Evolutionary conservation across 2,329 filamentous ascomycete genomes (phyloP).

Genomic region (Fusarium cyanostomum): DNA sequence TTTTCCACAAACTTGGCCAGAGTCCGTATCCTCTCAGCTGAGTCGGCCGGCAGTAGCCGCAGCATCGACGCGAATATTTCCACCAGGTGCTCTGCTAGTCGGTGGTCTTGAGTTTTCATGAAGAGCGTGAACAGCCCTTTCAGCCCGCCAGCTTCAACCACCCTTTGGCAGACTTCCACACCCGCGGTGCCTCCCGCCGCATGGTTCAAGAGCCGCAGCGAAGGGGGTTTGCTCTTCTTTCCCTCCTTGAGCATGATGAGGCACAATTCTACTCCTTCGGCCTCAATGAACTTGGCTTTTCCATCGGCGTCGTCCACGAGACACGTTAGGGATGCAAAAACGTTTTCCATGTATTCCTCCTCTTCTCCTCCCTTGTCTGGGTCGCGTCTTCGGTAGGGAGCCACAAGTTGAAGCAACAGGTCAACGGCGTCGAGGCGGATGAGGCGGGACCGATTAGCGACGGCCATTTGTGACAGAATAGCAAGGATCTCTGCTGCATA

Average conservation of each 20-base stretch:
- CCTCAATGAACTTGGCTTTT: conserved; percentile 84
- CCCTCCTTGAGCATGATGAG: conserved; percentile 92
- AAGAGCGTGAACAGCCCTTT: conserved; percentile 88
- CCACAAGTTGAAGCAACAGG: conserved; percentile 80
- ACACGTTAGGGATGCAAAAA: conserved; percentile 88
- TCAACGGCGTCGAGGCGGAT: conserved; percentile 78
- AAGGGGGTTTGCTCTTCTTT: conserved; percentile 80
- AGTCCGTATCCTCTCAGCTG: conserved; percentile 79
- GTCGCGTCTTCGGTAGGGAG: conserved; percentile 85
- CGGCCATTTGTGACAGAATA: conserved; percentile 82
- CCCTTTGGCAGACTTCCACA: conserved; percentile 72
- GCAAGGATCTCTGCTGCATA: conserved; percentile 93
- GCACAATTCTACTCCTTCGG: conserved; percentile 90
- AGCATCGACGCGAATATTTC: conserved; percentile 87
- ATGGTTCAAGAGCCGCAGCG: conserved; percentile 86
- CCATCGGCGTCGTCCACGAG: conserved; percentile 78
- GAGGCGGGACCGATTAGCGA: conserved; percentile 70
- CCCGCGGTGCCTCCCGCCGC: conserved; percentile 65
- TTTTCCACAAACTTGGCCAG: conserved; percentile 97
- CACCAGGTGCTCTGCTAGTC: conserved; percentile 80
- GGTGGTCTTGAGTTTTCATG: conserved; percentile 80
- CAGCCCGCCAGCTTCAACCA: conserved; percentile 86
- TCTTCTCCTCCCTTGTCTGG: conserved; percentile 87
- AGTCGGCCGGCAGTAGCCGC: conserved; percentile 79
- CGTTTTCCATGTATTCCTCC: conserved; percentile 93